Evolutionary conservation across 208 protist genomes (phyloP).

Genomic region (Wallacemonas sp.): DNA sequence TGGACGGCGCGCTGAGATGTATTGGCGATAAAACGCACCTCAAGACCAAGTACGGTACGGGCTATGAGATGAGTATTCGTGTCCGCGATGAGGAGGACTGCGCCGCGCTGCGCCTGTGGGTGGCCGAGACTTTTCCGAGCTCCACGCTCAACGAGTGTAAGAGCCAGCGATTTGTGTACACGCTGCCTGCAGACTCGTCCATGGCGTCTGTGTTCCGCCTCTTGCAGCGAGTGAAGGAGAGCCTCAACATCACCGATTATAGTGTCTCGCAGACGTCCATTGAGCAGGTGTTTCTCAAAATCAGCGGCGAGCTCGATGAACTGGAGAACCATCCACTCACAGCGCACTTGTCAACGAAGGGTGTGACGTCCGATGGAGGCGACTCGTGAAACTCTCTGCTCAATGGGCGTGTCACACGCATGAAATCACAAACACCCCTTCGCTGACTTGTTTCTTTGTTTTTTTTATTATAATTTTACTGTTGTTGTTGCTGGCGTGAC

Average conservation of each 20-base stretch:
- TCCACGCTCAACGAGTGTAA: conserved; percentile 25
- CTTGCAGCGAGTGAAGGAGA: conserved; percentile 18
- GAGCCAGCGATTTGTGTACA: conserved; percentile 28
- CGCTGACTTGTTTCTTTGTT: too few species aligned
- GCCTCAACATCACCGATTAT: conserved; percentile 56
- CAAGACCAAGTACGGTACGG: conserved; percentile 61
- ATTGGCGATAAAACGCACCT: conserved; percentile 76
- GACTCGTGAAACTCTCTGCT: neutral
- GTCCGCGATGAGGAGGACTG: neutral
- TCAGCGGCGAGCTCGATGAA: conserved; percentile 22
- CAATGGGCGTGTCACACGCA: neutral
- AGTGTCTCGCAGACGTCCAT: conserved; percentile 67
- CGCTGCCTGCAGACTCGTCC: conserved; percentile 12
- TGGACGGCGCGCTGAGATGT: conserved; percentile 65
- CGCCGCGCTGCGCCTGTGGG: conserved; percentile 4
- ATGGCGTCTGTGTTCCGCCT: conserved; percentile 29
- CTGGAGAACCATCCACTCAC: conserved; percentile 4
- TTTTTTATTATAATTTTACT: too few species aligned
- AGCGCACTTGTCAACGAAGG: neutral
- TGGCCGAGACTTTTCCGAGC: conserved; percentile 13
- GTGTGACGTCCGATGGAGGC: neutral
- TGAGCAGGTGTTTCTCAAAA: conserved; percentile 78
- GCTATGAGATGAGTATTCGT: conserved; percentile 39
- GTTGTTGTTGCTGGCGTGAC: too few species aligned
- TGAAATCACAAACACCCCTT: too few species aligned